phyloP scores from a whole-genome alignment of 352 stramenopile genomes.

The Globisporangium rhizosaccharum region DNA sequence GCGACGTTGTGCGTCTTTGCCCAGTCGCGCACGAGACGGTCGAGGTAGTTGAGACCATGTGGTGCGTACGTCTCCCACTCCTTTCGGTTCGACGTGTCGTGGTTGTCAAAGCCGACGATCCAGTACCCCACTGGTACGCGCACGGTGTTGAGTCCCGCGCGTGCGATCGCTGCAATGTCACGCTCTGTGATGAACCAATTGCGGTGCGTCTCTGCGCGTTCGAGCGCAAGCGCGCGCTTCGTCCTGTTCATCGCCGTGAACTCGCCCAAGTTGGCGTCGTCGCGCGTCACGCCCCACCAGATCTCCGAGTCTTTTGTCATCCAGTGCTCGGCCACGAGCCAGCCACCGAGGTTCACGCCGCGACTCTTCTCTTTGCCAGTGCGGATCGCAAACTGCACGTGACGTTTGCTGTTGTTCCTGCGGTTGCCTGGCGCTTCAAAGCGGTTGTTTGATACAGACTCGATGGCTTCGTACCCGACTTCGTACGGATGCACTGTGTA shows the following conservation, averaged over 20 bases:
- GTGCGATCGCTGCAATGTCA: constrained; percentile 58
- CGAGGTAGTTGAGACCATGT: constrained; percentile 29
- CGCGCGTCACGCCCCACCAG: constrained; percentile 39
- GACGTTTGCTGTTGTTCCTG: constrained; percentile 3
- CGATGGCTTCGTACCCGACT: too few relatives aligned
- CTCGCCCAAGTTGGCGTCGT: constrained; percentile 41
- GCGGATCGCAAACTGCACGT: constrained; percentile 62
- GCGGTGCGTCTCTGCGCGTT: constrained; percentile 31
- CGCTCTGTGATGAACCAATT: constrained; percentile 61
- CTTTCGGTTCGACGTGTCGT: constrained; percentile 30
- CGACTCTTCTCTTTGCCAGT: constrained; percentile 34
- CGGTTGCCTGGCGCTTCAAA: too few relatives aligned
- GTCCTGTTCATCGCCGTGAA: constrained; percentile 54
- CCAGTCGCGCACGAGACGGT: constrained; percentile 42
- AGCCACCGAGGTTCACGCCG: constrained; percentile 73
- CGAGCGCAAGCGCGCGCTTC: constrained; percentile 29
- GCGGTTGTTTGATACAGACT: too few relatives aligned
- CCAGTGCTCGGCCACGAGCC: constrained; percentile 77
- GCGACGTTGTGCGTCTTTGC: constrained; percentile 45
- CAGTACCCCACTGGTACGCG: constrained; percentile 49
- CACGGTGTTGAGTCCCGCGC: constrained; percentile 43
- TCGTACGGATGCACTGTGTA: too few relatives aligned
- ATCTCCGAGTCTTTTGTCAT: constrained; percentile 60
- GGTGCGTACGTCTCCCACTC: constrained; percentile 49
- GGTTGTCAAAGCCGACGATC: constrained; percentile 67